Conservation (phyloP, 225 moss, liverwort and hornwort genomes). For the Ulota crispa region DNA sequence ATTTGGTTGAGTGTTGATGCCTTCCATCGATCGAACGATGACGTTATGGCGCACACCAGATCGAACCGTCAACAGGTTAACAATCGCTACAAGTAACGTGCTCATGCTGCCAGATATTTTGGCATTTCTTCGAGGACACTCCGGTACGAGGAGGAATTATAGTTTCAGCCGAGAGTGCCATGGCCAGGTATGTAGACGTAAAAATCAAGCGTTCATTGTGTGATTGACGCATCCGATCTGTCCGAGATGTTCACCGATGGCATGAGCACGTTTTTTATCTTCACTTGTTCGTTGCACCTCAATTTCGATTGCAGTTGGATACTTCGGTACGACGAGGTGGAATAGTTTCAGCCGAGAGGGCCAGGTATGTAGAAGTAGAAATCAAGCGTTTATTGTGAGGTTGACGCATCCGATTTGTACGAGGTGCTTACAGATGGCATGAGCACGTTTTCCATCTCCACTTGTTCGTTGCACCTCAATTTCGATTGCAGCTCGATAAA, state of each 20-base stretch:
- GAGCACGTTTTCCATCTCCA: not conserved
- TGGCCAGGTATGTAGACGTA: not conserved
- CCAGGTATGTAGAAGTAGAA: not conserved
- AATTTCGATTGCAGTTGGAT: no score
- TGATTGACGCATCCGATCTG: not conserved
- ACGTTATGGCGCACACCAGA: conserved; percentile 16
- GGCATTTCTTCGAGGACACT: conserved; percentile 10
- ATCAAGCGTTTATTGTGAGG: not conserved
- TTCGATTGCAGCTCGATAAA: no score
- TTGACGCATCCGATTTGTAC: not conserved
- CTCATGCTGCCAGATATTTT: not conserved
- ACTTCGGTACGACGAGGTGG: not conserved
- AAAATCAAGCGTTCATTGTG: not conserved
- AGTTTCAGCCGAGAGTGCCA: not conserved
- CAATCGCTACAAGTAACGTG: conserved; percentile 14
- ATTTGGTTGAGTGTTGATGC: conserved; percentile 22
- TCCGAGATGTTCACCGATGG: not conserved
- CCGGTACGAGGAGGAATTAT: not conserved
- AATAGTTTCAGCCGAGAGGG: not conserved
- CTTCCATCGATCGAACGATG: conserved; percentile 18
- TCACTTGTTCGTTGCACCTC: no score
- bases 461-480: no score
- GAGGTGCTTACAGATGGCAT: not conserved
- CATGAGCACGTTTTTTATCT: not conserved
- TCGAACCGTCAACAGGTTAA: not conserved